Percentiles rank a stretch among this genome's conserved stretches.
phyloP scores from a whole-genome alignment of 352 stramenopile genomes.

The Phytopythium cucurbitacearum region DNA sequence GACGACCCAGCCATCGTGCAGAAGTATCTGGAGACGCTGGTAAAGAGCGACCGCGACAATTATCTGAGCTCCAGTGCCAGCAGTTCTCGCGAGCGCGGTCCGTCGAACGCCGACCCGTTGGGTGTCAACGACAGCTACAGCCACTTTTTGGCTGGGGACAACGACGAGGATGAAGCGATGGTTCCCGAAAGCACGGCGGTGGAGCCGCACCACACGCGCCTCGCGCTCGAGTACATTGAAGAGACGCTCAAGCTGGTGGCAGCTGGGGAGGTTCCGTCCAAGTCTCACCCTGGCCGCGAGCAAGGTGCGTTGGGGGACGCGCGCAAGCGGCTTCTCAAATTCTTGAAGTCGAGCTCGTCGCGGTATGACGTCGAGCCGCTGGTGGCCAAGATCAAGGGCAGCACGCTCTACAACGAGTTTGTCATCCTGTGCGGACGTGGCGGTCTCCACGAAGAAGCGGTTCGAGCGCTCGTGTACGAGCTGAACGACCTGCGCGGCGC shows the following conservation, averaged over 20 bases:
- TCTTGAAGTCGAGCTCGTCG: slow-evolving; percentile 71
- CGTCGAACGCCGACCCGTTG: slow-evolving; percentile 17
- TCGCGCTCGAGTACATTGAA: slow-evolving; percentile 85
- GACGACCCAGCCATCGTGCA: slow-evolving; percentile 70
- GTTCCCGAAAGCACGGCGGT: slow-evolving; percentile 27
- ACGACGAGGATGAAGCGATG: slow-evolving; percentile 50
- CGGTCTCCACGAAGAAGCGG: slow-evolving; percentile 71
- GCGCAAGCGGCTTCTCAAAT: slow-evolving; percentile 76
- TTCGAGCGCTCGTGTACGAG: slow-evolving; percentile 71
- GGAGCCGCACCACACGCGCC: slow-evolving; percentile 76
- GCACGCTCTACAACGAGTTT: slow-evolving; percentile 79
- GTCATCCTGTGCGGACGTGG: slow-evolving; percentile 82
- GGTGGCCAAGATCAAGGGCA: slow-evolving; percentile 72
- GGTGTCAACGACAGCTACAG: slow-evolving; percentile 81
- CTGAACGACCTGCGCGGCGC: slow-evolving; percentile 77
- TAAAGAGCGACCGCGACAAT: slow-evolving; percentile 46
- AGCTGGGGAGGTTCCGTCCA: slow-evolving; percentile 68
- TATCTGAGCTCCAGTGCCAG: slow-evolving; percentile 8
- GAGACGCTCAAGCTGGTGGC: slow-evolving; percentile 76
- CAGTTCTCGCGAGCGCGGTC: slow-evolving; percentile 2
- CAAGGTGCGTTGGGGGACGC: slow-evolving; percentile 62
- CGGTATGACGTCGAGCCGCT: slow-evolving; percentile 72
- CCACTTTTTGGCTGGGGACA: slow-evolving; percentile 67
- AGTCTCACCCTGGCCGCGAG: slow-evolving; percentile 79
- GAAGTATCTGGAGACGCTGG: slow-evolving; percentile 78